Evolutionary conservation across 371 early-diverging fungal genomes (phyloP).

Genomic region (Gilbertella persicaria): DNA sequence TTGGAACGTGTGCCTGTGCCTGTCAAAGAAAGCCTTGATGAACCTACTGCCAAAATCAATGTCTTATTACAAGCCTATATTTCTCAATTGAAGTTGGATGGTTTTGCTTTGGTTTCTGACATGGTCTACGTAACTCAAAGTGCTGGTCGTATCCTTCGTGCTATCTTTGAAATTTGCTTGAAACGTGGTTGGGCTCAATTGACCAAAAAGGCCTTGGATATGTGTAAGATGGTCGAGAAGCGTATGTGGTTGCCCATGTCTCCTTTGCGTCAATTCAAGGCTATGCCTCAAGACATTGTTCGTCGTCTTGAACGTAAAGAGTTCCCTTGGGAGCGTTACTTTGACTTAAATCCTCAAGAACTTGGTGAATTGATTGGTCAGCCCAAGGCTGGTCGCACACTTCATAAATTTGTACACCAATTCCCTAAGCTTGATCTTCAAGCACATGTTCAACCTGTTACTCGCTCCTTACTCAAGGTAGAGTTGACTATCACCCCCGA

Average conservation of each 20-base stretch:
- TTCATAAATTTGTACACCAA: conserved; percentile 88
- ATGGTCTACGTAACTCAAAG: conserved; percentile 97
- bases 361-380: conserved; percentile 90
- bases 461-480: conserved; percentile 85
- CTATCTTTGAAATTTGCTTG: conserved; percentile 95
- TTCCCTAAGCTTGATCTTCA: conserved; percentile 90
- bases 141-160: conserved; percentile 92
- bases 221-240: conserved; percentile 94
- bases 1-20: conserved; percentile 95
- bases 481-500: conserved; percentile 92
- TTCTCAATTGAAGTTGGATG: conserved; percentile 87
- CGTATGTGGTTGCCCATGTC: conserved; percentile 93
- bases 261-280: conserved; percentile 90
- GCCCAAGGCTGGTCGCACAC: conserved; percentile 84
- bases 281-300: conserved; percentile 83
- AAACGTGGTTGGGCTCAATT: conserved; percentile 95
- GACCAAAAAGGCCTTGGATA: conserved; percentile 80
- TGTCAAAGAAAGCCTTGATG: conserved; percentile 88
- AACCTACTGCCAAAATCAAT: conserved; percentile 93
- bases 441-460: conserved; percentile 92
- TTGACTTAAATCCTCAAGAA: conserved; percentile 88
- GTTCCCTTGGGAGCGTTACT: conserved; percentile 92
- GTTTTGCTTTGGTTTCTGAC: conserved; percentile 94
- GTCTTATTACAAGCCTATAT: conserved; percentile 96
- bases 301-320: conserved; percentile 91